Evolutionary conservation across 2,329 filamentous ascomycete genomes (phyloP).

Genomic region (Myriangium duriaei): DNA sequence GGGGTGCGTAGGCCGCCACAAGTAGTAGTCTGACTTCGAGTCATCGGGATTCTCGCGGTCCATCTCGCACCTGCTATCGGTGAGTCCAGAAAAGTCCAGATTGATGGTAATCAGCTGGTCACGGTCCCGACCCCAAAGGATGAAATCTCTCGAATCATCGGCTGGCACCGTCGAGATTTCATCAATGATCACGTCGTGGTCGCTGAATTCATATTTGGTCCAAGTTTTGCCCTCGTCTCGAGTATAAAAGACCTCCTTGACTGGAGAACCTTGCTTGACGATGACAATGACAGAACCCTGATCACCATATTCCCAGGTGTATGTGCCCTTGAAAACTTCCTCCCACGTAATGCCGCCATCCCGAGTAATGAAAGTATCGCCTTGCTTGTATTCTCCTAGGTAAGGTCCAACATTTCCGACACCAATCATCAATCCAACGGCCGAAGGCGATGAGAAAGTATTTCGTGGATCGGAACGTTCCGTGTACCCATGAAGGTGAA

Average conservation of each 20-base stretch:
- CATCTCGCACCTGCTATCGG: slow-evolving; percentile 55
- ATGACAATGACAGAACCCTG: slow-evolving; percentile 88
- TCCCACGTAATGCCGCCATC: slow-evolving; percentile 89
- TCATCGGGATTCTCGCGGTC: slow-evolving; percentile 48
- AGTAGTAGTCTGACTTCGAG: slow-evolving; percentile 57
- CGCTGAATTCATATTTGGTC: slow-evolving; percentile 60
- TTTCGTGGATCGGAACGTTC: slow-evolving; percentile 71
- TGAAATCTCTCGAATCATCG: slow-evolving; percentile 79
- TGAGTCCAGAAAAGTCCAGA: slow-evolving; percentile 75
- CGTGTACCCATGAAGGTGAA: slow-evolving; percentile 93
- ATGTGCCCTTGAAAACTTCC: slow-evolving; percentile 72
- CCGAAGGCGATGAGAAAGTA: slow-evolving; percentile 78
- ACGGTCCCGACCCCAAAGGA: slow-evolving; percentile 65
- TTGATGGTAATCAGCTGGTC: slow-evolving; percentile 61
- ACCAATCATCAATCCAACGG: slow-evolving; percentile 81
- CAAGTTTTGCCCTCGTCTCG: slow-evolving; percentile 71
- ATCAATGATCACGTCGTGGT: slow-evolving; percentile 53
- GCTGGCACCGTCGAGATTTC: slow-evolving; percentile 82
- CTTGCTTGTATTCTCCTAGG: slow-evolving; percentile 55
- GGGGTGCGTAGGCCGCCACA: slow-evolving; percentile 83
- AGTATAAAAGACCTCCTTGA: slow-evolving; percentile 61
- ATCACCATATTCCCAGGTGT: slow-evolving; percentile 91
- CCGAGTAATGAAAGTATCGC: slow-evolving; percentile 78
- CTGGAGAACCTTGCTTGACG: slow-evolving; percentile 57
- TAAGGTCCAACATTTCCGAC: slow-evolving; percentile 77